A percentile compares a stretch with the other conserved stretches of the same genome.
Evolutionary conservation across 1,139 yeast species (phyloP).

Genomic region (Magnusiomyces paraingens): DNA sequence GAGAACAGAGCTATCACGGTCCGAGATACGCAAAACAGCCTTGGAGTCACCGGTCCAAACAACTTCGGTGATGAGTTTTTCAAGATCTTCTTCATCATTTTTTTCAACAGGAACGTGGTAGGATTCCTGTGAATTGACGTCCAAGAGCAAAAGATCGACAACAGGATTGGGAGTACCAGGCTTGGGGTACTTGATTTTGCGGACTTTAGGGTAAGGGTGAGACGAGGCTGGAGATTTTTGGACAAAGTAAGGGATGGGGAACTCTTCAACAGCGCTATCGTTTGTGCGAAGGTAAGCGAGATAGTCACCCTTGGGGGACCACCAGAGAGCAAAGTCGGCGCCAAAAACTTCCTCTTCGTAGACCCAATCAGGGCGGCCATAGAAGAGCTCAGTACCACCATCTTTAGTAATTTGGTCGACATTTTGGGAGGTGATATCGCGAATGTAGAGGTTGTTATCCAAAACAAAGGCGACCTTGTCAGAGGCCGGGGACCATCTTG

Average conservation of each 20-base stretch:
- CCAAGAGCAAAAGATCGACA: constrained; percentile 44
- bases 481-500: constrained; percentile 72
- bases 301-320: constrained; percentile 68
- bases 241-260: constrained; percentile 58
- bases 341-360: constrained; percentile 87
- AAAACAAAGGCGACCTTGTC: constrained; percentile 59
- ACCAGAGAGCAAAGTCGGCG: constrained; percentile 68
- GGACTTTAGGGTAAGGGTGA: constrained; percentile 53
- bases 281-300: constrained; percentile 62
- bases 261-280: constrained; percentile 63
- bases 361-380: constrained; percentile 95
- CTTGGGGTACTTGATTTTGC: constrained; percentile 72
- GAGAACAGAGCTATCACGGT: constrained; percentile 59
- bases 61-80: constrained; percentile 63
- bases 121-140: constrained; percentile 32
- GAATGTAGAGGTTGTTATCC: constrained; percentile 55
- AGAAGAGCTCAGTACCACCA: constrained; percentile 61
- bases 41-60: constrained; percentile 55
- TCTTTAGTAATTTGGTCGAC: constrained; percentile 51
- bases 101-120: constrained; percentile 28
- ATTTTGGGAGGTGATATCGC: constrained; percentile 25
- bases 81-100: constrained; percentile 24
- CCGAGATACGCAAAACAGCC: constrained; percentile 60
- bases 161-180: constrained; percentile 76
- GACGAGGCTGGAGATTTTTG: constrained; percentile 32